Evolutionary conservation across 1,139 yeast genomes (phyloP).

Genomic region (Spathaspora sp.): DNA sequence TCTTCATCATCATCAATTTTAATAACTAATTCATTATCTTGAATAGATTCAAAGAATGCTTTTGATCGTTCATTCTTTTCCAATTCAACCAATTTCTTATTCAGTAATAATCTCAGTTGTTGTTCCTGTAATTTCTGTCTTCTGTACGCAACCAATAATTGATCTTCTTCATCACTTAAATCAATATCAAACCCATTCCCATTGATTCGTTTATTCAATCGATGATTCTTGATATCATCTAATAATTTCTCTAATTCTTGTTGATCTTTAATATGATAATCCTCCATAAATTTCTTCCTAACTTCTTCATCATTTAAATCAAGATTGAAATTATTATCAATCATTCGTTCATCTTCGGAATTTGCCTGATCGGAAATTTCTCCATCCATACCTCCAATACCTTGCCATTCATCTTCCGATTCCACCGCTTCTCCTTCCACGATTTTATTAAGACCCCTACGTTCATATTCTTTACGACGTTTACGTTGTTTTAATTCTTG

Average conservation of each 20-base stretch:
- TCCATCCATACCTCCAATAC: constrained; percentile 80
- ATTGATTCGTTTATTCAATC: constrained; percentile 57
- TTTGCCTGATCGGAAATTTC: constrained; percentile 66
- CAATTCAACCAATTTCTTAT: constrained; percentile 49
- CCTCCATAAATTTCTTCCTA: constrained; percentile 61
- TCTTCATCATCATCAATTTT: constrained; percentile 29
- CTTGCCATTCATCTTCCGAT: constrained; percentile 95
- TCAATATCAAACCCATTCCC: constrained; percentile 59
- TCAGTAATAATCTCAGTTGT: constrained; percentile 53
- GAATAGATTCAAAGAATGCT: constrained; percentile 74
- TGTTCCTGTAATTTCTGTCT: constrained; percentile 56
- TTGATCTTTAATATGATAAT: constrained; percentile 68
- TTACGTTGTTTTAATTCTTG: constrained; percentile 38
- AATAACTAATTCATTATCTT: constrained; percentile 38
- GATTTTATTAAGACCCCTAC: constrained; percentile 50
- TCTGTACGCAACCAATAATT: constrained; percentile 51
- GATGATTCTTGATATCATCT: constrained; percentile 82
- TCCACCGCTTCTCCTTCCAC: constrained; percentile 91
- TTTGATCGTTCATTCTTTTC: constrained; percentile 55
- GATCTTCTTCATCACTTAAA: constrained; percentile 66
- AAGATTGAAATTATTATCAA: constrained; percentile 68
- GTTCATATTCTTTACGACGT: constrained; percentile 49
- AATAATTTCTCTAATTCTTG: constrained; percentile 70
- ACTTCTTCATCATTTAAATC: constrained; percentile 62
- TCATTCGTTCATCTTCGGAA: constrained; percentile 78